These are phyloP conservation scores for Diplodia scrobiculata DNA, from an alignment of 2,329 filamentous ascomycete genomes.

Conservation along the genomic window DNA sequence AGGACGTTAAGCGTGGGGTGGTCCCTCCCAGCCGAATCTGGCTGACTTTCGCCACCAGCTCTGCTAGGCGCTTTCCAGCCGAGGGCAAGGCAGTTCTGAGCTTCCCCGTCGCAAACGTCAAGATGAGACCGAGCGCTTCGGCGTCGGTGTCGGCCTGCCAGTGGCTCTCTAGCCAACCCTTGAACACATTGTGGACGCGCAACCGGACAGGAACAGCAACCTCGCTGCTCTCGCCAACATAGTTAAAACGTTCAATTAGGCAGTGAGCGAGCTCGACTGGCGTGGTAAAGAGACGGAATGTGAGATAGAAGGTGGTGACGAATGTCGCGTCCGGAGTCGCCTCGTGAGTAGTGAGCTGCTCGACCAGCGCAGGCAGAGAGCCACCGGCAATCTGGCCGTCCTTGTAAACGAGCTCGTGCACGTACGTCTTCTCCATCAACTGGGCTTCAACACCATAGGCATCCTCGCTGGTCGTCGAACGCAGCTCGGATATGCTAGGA, in stretches of 20 bases:
- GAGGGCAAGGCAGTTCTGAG: slow-evolving; percentile 69
- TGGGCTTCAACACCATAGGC: slow-evolving; percentile 77
- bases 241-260: slow-evolving; percentile 89
- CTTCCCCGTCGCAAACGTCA: slow-evolving; percentile 75
- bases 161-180: slow-evolving; percentile 94
- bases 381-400: slow-evolving; percentile 94
- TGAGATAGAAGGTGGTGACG: slow-evolving; percentile 92
- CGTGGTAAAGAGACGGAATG: slow-evolving; percentile 88
- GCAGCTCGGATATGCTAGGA: slow-evolving; percentile 66
- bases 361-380: slow-evolving; percentile 85
- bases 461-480: slow-evolving; percentile 69
- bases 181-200: slow-evolving; percentile 94
- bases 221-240: slow-evolving; percentile 75
- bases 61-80: slow-evolving; percentile 76
- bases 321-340: slow-evolving; percentile 90
- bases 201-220: slow-evolving; percentile 80
- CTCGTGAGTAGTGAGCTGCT: slow-evolving; percentile 89
- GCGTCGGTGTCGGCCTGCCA: slow-evolving; percentile 84
- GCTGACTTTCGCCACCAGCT: slow-evolving; percentile 77
- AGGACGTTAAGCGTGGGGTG: slow-evolving; percentile 79
- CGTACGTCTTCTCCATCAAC: slow-evolving; percentile 87
- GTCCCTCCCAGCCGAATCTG: slow-evolving; percentile 68
- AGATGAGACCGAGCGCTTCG: slow-evolving; percentile 72
- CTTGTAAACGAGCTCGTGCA: slow-evolving; percentile 87
- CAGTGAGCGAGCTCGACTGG: slow-evolving; percentile 76